Percentiles rank a stretch among this genome's conserved stretches.
phyloP scores from a whole-genome alignment of 345 rosid genomes.

The Salix brachista region DNA sequence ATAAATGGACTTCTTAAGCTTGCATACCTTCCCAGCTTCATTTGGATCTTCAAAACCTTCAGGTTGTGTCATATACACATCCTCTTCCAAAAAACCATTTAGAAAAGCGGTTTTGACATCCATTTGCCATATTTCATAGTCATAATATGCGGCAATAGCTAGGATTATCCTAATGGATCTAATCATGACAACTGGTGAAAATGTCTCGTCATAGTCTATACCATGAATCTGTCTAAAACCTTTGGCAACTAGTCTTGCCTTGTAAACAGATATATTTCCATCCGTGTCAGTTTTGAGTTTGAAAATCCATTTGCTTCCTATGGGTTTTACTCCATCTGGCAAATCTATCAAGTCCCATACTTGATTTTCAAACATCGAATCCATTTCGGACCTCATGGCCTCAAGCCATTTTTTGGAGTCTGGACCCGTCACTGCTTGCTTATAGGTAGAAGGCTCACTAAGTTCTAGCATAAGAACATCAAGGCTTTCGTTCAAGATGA shows the following conservation, averaged over 20 bases:
- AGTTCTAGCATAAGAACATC: conserved; percentile 7
- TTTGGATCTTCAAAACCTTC: background rate
- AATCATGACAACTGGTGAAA: conserved; percentile 1
- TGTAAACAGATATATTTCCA: background rate
- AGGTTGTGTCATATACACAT: background rate
- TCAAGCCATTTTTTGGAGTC: conserved; percentile 18
- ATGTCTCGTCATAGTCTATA: conserved; percentile 2
- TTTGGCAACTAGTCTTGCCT: background rate
- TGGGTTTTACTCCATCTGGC: background rate
- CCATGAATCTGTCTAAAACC: background rate
- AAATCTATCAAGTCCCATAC: conserved; percentile 19
- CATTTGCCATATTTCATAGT: background rate
- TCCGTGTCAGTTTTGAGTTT: background rate
- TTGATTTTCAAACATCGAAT: conserved; percentile 22
- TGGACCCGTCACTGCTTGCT: conserved; percentile 5
- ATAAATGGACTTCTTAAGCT: background rate
- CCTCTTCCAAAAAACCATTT: background rate
- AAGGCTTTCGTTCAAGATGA: background rate
- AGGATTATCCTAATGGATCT: conserved; percentile 1
- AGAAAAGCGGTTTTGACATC: too few relatives aligned
- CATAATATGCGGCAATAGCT: background rate
- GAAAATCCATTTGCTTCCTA: background rate
- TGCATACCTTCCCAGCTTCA: background rate
- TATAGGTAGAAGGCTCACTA: conserved; percentile 13
- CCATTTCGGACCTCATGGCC: conserved; percentile 6